Base-by-base conservation (phyloP, 2,329 filamentous ascomycete genomes). In the Paraphoma chrysanthemicola region DNA sequence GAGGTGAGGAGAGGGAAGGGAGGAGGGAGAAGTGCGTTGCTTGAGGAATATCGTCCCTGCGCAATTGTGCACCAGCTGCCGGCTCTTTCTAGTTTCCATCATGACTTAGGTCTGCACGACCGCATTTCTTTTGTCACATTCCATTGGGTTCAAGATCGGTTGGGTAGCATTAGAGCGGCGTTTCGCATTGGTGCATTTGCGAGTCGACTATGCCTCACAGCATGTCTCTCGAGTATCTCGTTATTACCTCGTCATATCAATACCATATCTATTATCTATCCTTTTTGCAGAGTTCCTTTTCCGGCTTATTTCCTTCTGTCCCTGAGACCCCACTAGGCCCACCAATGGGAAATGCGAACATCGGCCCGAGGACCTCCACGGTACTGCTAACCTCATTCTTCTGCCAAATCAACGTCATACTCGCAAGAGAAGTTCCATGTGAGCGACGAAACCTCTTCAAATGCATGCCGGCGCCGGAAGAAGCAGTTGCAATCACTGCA, bases 111-210 rank as follows among this genome's bases (percentile, higher is more conserved):
- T 48, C 46, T 41, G 33, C 3, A 28, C 45, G 45, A 39, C 45
- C 45, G 39, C 6, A 46, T 57, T 53, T 62, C 60, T 41, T 64
- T 57, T 59, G 57, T 53, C 33, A 45, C 44, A 51, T 52, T n/a
- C 36, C 29, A 47, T 1, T 23, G 30, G 45, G 30, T 23, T 28
- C 38, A 33, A 33, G 23, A 43, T 23, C 44, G 45, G 41, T 16
- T 46, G 44, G 39, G 52, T 50, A 44, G 56, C 47, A 62, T 50
- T 56, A 57, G 39, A 60, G 43, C 23, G 61, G 56, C 53, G 59
- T 57, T 60, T 39, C 33, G 33, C 48, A 33, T 12, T 51, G 43
- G 46, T 53, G 45, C 53, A 53, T 55, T 49, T 50, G 60, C 17
- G 46, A 39, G 50, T 42, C 41, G 44, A 47, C 28, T 44, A 9